These are phyloP conservation scores for Polyplosphaeria fusca DNA, from an alignment of 495 filamentous ascomycete species.

Conservation along the genomic window DNA sequence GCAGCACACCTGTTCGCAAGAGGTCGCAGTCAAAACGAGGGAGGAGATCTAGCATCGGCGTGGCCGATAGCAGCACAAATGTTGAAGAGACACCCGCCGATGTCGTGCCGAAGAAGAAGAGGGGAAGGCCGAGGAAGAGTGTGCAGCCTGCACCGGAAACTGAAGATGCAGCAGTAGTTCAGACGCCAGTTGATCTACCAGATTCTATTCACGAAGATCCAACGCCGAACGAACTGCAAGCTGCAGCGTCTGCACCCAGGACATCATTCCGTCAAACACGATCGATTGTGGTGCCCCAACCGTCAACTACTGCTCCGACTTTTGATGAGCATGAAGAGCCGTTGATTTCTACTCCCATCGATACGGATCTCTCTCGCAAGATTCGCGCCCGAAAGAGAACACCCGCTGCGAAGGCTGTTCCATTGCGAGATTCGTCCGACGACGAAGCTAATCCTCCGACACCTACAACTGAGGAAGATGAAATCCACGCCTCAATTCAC, in stretches of 20 bases:
- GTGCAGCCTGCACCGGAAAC: slow-evolving; percentile 6
- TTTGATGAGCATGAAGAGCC: slow-evolving; percentile 1
- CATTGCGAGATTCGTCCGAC: background rate
- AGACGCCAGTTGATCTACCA: background rate
- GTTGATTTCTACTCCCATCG: background rate
- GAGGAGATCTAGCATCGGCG: background rate
- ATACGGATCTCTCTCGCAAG: slow-evolving; percentile 8
- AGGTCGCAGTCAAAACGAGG: slow-evolving; percentile 1
- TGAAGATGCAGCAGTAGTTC: background rate
- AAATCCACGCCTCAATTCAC: background rate
- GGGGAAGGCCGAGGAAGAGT: slow-evolving; percentile 32
- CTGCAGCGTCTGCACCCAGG: background rate
- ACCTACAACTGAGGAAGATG: background rate
- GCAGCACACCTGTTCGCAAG: slow-evolving; percentile 32
- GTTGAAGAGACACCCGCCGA: background rate
- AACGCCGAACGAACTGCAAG: background rate
- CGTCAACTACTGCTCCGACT: background rate
- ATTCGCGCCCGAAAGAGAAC: slow-evolving; percentile 10
- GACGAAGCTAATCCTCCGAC: background rate
- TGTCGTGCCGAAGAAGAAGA: slow-evolving; percentile 26
- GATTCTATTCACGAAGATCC: background rate
- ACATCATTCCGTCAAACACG: no score
- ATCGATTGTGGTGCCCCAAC: background rate
- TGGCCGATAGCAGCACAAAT: background rate
- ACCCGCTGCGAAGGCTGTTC: background rate